Evolutionary conservation across 176 grass and related monocot genomes (phyloP).

Genomic region (Oryza nivara): DNA sequence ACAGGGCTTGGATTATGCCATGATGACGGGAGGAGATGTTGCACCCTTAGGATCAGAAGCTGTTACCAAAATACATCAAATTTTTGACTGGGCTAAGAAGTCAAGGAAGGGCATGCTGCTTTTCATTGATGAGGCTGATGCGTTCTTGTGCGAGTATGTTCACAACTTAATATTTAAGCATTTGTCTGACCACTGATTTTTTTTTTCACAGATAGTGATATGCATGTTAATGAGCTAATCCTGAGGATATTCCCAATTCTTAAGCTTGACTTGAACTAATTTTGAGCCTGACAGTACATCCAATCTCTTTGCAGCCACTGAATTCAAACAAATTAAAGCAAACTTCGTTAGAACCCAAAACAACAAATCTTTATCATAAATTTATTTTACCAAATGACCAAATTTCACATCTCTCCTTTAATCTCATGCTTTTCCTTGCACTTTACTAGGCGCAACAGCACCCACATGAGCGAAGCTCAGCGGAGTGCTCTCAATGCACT

Average conservation of each 20-base stretch:
- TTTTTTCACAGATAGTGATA: not conserved
- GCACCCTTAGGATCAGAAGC: slow-evolving; percentile 81
- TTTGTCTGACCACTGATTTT: not conserved
- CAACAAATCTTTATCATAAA: not conserved
- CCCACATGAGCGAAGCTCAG: slow-evolving; percentile 90
- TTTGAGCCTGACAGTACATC: slow-evolving; percentile 11
- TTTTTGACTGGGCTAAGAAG: slow-evolving; percentile 97
- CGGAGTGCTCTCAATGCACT: slow-evolving; percentile 94
- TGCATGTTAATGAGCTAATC: not conserved
- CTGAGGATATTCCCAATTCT: not conserved
- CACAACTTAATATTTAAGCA: slow-evolving; percentile 22
- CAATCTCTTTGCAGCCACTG: not conserved
- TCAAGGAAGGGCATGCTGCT: slow-evolving; percentile 83
- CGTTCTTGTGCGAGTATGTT: slow-evolving; percentile 96
- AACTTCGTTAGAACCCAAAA: slow-evolving; percentile 14
- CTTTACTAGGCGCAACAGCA: slow-evolving; percentile 79
- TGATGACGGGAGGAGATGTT: slow-evolving; percentile 99
- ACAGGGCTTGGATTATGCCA: slow-evolving; percentile 92
- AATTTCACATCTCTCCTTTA: slow-evolving; percentile 1
- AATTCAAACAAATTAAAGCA: not conserved
- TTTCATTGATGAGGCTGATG: slow-evolving; percentile 97
- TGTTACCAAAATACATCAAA: slow-evolving; percentile 97
- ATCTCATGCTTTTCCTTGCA: slow-evolving; percentile 34
- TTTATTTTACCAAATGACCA: slow-evolving; percentile 13
- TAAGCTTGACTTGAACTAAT: slow-evolving; percentile 11